Base-by-base conservation (phyloP, 2,329 filamentous ascomycete genomes). In the Trichoderma sp. region DNA sequence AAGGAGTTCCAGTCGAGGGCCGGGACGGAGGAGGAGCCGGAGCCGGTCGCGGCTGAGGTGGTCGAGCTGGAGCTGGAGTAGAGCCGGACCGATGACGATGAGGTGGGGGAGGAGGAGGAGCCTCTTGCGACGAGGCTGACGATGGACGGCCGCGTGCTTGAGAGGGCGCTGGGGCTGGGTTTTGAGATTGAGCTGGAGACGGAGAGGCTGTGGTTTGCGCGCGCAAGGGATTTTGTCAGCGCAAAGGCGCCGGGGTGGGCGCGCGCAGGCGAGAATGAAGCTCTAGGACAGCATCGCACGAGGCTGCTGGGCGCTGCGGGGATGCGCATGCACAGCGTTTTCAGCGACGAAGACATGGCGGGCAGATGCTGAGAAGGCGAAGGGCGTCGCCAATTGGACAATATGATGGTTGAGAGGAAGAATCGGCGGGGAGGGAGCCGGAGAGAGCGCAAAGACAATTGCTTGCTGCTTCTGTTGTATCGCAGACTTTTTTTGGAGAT, bases 1-100 rank as follows among this genome's bases (percentile, higher is more conserved):
- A 97, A 98, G 67, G 90, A 90, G 84, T 98, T 92, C 95, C 95
- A 98, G 83, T 94, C 89, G 56, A 95, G 88, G 24, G 73, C 68
- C 56, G 70, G 58, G 26, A 72, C 24, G 18, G 73, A 53, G 36
- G 70, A 32, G 43, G 73, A 21, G 56, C 30, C 43, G 36, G 73
- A 21, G 61, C 39, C 68, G 28, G 62, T 53, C 34, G 57, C 15
- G 15, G 36, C 36, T 6, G 36, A 39, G 12, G 71, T 18, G 28
- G 26, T 14, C n/a, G 47, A 53, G 47, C 21, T 47, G 18, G 30
- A 32, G 30, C 34, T 43, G 39, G 47, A 53, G 47, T 53, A 53
- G n/a, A 53, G 47, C 47, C 47, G 47, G 47, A 24, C 47, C 21
- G 47, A 53, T 53, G 47, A 53, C 21, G 47, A 24, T 51, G 43